Percentiles rank a stretch among this genome's conserved stretches.
Evolutionary conservation across 129 eudicot genomes (phyloP).

Genomic region (Artemisia annua): DNA sequence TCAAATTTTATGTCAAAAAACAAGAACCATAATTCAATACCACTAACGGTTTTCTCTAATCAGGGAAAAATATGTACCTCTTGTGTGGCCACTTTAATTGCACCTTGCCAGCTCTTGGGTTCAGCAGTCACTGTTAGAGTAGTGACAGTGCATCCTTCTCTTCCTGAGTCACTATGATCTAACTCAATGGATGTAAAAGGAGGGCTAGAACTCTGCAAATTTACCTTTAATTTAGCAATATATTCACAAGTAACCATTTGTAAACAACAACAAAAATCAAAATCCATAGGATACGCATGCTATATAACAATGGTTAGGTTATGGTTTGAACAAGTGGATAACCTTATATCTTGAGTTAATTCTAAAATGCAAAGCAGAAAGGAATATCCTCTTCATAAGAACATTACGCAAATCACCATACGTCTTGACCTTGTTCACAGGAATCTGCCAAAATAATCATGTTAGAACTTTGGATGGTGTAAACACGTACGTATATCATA

Average conservation of each 20-base stretch:
- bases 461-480: not conserved
- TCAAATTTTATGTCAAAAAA: conserved; percentile 1
- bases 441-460: conserved; percentile 56
- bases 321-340: conserved; percentile 11
- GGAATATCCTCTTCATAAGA: conserved; percentile 97
- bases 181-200: conserved; percentile 92
- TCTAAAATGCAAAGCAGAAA: conserved; percentile 96
- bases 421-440: conserved; percentile 87
- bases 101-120: conserved; percentile 91
- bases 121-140: conserved; percentile 97
- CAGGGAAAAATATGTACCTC: conserved; percentile 55
- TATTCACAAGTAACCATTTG: conserved; percentile 9
- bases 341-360: conserved; percentile 99
- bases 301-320: not conserved
- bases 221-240: conserved; percentile 22
- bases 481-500: not conserved
- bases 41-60: not conserved
- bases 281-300: not conserved
- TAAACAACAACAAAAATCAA: conserved; percentile 9
- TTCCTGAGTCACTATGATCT: conserved; percentile 99
- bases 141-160: conserved; percentile 99
- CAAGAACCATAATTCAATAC: conserved; percentile 7
- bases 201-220: conserved; percentile 90
- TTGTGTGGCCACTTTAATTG: conserved; percentile 93
- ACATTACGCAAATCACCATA: conserved; percentile 86